Base-by-base conservation (phyloP, 345 rosid species). In the Viola odorata region DNA sequence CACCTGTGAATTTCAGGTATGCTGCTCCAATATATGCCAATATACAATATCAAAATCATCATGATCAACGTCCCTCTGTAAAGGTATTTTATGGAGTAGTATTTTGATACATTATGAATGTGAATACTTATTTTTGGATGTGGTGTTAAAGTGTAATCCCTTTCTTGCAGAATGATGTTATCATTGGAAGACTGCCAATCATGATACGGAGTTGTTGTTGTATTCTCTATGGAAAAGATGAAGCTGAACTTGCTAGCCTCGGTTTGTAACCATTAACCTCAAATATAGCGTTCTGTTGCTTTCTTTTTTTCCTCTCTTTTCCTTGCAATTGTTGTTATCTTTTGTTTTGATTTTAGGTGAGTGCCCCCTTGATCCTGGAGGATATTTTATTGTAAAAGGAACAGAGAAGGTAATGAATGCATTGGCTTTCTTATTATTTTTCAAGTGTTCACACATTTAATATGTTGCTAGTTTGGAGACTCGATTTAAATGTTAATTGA, bases 281-380 rank as follows among this genome's bases (percentile, higher is more conserved):
- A 42, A 37, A 60, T 60, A 55, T 50, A 12, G 7, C 53, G 45
- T 42, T 58, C 12, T 16, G 37, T 45, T 41, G 14, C 57, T 11
- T 12, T 12, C 51, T 48, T 47, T 40, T 17, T 52, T 40, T 8
- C 51, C 47, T 41, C 3, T n/a, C 16, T 51, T 32, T 17, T 36
- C 60, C 60, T n/a, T 59, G 48, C 44, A 13, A 49, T 54, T 63
- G 42, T 23, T 10, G 32, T 38, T 8, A 54, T 60, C 53, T 53
- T 56, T 17, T 40, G 51, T 60, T 57, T 65, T 71, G 72, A 7
- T 42, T 67, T 65, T 54, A 92, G 98, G 98, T 69, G 98, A 92
- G 78, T 92, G 98, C 69, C 98, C 96, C 70, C 88, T 87, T 55
- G 98, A 92, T 69, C 96, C 97, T 55, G 97, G 98, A 58, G 97